Base-by-base conservation (phyloP, 495 filamentous ascomycete species). In the Aspergillus homomorphus region DNA sequence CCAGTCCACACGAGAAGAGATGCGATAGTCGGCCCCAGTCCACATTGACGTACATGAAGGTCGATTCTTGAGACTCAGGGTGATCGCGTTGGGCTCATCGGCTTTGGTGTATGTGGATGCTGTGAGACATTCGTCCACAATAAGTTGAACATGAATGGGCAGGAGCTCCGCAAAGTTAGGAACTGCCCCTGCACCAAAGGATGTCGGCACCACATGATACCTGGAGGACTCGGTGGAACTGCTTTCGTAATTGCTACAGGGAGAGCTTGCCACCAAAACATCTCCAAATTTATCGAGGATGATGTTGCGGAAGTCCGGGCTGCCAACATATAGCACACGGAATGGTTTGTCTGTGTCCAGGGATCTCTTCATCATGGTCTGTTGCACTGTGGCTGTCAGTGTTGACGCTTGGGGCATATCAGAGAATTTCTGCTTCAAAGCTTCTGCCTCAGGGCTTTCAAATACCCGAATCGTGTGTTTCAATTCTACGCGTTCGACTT, bases 231-330 rank as follows among this genome's bases (percentile, higher is more conserved):
- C 77, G 22, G 75, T 67, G 45, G 81, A 79, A 63, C 74, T 78
- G 50, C 70, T 73, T 43, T 71, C 72, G 8, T 70, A 73, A 20
- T 66, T 67, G 59, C 66, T 63, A 52, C 68, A 68, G 30, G 33
- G 33, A 38, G 79, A 77, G 60, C 78, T 77, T 18, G 81, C 78
- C 19, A 82, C 79, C 49, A 85, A 63, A 46, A 89, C 87, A 59
- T 83, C 83, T 18, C 83, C 87, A 49, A 91, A 78, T 70, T 92
- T 92, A 66, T 87, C 82, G n/a, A 90, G 77, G 58, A 92, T 89
- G 30, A 84, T 81, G 54, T 86, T 81, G 56, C 86, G 84, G 22
- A 80, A 83, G 6, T 80, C 80, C 0, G 83, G 65, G 51, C 81
- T 81, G 16, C 89, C 89, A 23, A 89, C 72, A 56, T 90, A 91